Percentiles rank a stretch among this genome's conserved stretches.
These are phyloP conservation scores for Phylloporus rhodoxanthus DNA, from an alignment of 768 basidiomycete species.

Conservation along the genomic window DNA sequence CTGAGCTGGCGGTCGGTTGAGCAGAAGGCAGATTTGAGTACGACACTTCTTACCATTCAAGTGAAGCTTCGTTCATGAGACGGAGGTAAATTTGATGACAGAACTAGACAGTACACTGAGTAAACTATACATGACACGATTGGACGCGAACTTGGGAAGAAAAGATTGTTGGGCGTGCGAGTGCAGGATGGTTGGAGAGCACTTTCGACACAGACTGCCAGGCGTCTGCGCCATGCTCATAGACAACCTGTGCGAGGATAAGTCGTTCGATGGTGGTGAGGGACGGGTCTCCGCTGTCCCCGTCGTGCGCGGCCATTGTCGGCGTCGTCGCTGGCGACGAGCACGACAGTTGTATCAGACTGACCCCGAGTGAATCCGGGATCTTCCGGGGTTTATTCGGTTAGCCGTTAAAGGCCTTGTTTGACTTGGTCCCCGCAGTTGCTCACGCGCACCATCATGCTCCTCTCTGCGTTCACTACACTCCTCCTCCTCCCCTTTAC, in stretches of 20 bases:
- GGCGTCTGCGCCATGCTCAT: slow-evolving; percentile 65
- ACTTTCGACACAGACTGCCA: slow-evolving; percentile 66
- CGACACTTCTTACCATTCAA: slow-evolving; percentile 49
- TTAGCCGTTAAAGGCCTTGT: slow-evolving; percentile 24
- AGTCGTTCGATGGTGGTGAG: slow-evolving; percentile 58
- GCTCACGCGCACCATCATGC: slow-evolving; percentile 32
- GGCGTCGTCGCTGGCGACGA: slow-evolving; percentile 7
- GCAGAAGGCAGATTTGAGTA: slow-evolving; percentile 2
- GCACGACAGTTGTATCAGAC: neutral
- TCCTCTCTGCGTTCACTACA: slow-evolving; percentile 36
- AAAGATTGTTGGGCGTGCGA: slow-evolving; percentile 62
- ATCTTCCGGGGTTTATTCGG: slow-evolving; percentile 6
- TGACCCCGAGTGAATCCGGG: slow-evolving; percentile 17
- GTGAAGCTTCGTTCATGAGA: slow-evolving; percentile 62
- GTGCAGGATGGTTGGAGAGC: slow-evolving; percentile 65
- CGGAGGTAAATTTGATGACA: slow-evolving; percentile 62
- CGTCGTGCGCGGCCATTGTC: slow-evolving; percentile 7
- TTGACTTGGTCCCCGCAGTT: slow-evolving; percentile 1
- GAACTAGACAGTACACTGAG: slow-evolving; percentile 39
- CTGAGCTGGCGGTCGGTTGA: slow-evolving; percentile 33
- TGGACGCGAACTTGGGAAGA: slow-evolving; percentile 51
- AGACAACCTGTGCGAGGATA: slow-evolving; percentile 79
- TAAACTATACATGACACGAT: slow-evolving; percentile 10
- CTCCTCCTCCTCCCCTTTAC: slow-evolving; percentile 44
- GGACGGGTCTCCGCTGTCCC: slow-evolving; percentile 2